Base-by-base conservation (phyloP, 108 stramenopile genomes). In the Pseudonitzschia delicatissima region DNA sequence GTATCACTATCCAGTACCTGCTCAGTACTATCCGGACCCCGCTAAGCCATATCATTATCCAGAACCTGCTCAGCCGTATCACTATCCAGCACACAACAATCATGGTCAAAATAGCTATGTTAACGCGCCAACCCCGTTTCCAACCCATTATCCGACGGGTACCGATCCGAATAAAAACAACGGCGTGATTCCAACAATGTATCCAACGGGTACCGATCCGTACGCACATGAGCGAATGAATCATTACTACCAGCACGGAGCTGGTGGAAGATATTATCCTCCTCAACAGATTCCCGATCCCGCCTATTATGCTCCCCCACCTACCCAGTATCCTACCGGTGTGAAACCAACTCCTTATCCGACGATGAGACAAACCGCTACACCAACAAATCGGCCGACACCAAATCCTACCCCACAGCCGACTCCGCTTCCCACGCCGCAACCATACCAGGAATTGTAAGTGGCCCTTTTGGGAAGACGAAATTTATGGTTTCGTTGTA, bases 181-280 rank as follows among this genome's bases (percentile, higher is more conserved):
- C 18, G 31, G 53, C n/a, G n/a, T n/a, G 31, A 27, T 29, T 15
- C 53, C 53, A 27, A 55, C 53, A n/a, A 55, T 55, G 53, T 55
- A 55, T 33, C 53, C 53, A 34, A 55, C 53, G 7, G 53, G 53
- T 12, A 55, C 53, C 29, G 53, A 55, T 55, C 53, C 53, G 13
- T 55, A 55, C n/a, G 12, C 5, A n/a, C 2, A 55, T 28, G 53
- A 55, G 11, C 2, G 31, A 11, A 12, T 3, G 31, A 1, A 4
- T 28, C 6, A 32, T 55, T 27, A 55, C 0, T 1, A 55, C 3
- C 31, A 31, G 7, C 11, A 34, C 17, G 29, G 29, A 17, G 15
- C 28, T 17, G 29, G 18, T 33, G 53, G 32, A 11, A 2, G 11
- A 28, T 12, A 55, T 55, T 8, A 2, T 6, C 27, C 28, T 35